Percentiles rank a stretch among this genome's conserved stretches.
These are phyloP conservation scores for Beverwykella pulmonaria DNA, from an alignment of 495 filamentous ascomycete genomes.

Conservation along the genomic window DNA sequence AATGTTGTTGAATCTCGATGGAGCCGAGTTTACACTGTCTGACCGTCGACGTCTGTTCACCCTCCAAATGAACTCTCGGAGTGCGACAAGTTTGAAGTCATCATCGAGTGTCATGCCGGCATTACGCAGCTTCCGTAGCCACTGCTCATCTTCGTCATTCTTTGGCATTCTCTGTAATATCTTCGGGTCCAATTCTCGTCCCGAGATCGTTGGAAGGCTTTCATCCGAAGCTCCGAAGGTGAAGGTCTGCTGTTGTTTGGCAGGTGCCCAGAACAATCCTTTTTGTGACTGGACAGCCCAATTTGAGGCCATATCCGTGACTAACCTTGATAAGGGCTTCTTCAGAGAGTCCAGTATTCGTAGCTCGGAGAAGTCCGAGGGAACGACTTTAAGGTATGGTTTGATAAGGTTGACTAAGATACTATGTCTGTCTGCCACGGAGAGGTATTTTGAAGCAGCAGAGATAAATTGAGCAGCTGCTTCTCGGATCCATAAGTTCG, in stretches of 20 bases:
- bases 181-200: conserved; percentile 50
- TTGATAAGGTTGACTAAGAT: conserved; percentile 76
- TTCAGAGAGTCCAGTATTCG: conserved; percentile 81
- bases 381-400: conserved; percentile 75
- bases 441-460: conserved; percentile 74
- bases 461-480: conserved; percentile 81
- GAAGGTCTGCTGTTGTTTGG: conserved; percentile 66
- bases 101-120: conserved; percentile 83
- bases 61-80: conserved; percentile 92
- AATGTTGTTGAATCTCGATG: conserved; percentile 65
- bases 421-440: conserved; percentile 77
- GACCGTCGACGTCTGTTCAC: conserved; percentile 69
- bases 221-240: conserved; percentile 61
- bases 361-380: conserved; percentile 65
- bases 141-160: conserved; percentile 96
- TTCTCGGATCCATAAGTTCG: conserved; percentile 93
- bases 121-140: conserved; percentile 81
- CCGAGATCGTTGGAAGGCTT: conserved; percentile 50
- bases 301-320: conserved; percentile 80
- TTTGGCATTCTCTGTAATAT: conserved; percentile 58
- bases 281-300: conserved; percentile 82
- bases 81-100: conserved; percentile 82
- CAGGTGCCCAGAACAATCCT: conserved; percentile 82
- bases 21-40: conserved; percentile 48
- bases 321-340: conserved; percentile 72